These are phyloP conservation scores for Suillus occidentalis DNA, from an alignment of 768 basidiomycete species.

Conservation along the genomic window DNA sequence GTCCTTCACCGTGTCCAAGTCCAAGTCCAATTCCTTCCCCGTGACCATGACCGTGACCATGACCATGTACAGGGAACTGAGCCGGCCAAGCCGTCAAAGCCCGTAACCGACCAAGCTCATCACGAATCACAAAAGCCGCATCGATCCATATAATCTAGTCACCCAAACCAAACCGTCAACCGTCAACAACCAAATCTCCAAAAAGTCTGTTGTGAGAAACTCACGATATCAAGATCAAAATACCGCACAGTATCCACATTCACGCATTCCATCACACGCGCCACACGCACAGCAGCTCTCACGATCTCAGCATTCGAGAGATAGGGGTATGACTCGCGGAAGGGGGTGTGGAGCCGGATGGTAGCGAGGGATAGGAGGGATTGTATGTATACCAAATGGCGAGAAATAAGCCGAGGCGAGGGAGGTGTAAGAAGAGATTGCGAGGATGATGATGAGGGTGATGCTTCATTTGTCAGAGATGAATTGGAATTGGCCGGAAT, in stretches of 20 bases:
- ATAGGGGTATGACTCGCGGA: conserved; percentile 17
- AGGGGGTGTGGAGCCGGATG: conserved; percentile 22
- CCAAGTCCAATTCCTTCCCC: too few species aligned
- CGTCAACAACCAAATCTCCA: too few species aligned
- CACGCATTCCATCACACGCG: conserved; percentile 17
- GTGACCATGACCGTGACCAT: too few species aligned
- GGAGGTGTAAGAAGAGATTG: not conserved
- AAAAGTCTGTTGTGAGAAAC: conserved; percentile 12
- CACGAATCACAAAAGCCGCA: conserved; percentile 21
- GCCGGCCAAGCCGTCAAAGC: conserved; percentile 6
- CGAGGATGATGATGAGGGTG: too few species aligned
- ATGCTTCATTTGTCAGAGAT: not conserved
- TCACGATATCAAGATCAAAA: conserved; percentile 10
- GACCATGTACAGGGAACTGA: not conserved
- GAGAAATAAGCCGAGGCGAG: not conserved
- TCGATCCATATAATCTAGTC: conserved; percentile 26
- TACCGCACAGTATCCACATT: not conserved
- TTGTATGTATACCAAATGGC: not conserved
- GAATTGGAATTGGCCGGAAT: not conserved
- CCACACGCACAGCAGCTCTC: conserved; percentile 16
- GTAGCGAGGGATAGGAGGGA: conserved; percentile 22
- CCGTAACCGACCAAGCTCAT: conserved; percentile 22
- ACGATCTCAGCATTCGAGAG: conserved; percentile 18
- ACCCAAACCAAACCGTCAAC: conserved; percentile 3
- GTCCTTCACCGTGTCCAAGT: conserved; percentile 9